A percentile compares a stretch with the other conserved stretches of the same genome.
Evolutionary conservation across 148 eudicot genomes (phyloP).

Genomic region (Chenopodium suecicum): DNA sequence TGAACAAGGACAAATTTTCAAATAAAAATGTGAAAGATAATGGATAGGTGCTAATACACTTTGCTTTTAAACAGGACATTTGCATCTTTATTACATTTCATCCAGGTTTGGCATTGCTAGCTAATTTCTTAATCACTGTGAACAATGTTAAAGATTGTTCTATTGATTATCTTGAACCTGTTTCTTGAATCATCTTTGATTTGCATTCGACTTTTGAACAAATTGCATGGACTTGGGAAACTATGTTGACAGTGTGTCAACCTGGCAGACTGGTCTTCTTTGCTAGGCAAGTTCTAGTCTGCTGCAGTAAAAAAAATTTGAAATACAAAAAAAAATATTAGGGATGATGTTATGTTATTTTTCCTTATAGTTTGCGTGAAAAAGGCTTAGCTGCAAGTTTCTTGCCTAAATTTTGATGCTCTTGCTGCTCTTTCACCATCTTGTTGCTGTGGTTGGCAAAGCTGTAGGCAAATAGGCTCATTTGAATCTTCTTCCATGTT

Average conservation of each 20-base stretch:
- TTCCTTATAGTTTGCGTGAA: not conserved
- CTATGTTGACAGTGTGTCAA: conserved; percentile 16
- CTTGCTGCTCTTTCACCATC: conserved; percentile 34
- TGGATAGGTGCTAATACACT: conserved; percentile 9
- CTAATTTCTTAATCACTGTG: conserved; percentile 14
- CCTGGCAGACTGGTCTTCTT: conserved; percentile 7
- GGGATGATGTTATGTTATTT: no score
- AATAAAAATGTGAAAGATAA: conserved; percentile 4
- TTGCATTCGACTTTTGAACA: conserved; percentile 4
- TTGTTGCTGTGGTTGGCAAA: conserved; percentile 62
- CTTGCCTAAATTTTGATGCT: conserved; percentile 36
- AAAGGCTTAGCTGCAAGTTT: conserved; percentile 1
- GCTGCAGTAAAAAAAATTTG: conserved; percentile 6
- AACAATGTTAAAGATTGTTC: conserved; percentile 14
- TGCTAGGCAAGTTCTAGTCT: conserved; percentile 30
- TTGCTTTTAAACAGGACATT: conserved; percentile 13
- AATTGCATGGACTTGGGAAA: conserved; percentile 6
- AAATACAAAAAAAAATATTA: not conserved
- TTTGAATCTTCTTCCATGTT: conserved; percentile 41
- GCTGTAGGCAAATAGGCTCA: conserved; percentile 57
- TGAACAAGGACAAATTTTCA: not conserved
- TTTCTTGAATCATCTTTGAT: conserved; percentile 12
- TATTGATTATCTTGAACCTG: not conserved
- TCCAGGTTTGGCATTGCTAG: conserved; percentile 10
- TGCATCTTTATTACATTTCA: conserved; percentile 27